A percentile compares a stretch with the other conserved stretches of the same genome.
These are phyloP conservation scores for Claviceps maximensis DNA, from an alignment of 2,329 filamentous ascomycete species.

Conservation along the genomic window DNA sequence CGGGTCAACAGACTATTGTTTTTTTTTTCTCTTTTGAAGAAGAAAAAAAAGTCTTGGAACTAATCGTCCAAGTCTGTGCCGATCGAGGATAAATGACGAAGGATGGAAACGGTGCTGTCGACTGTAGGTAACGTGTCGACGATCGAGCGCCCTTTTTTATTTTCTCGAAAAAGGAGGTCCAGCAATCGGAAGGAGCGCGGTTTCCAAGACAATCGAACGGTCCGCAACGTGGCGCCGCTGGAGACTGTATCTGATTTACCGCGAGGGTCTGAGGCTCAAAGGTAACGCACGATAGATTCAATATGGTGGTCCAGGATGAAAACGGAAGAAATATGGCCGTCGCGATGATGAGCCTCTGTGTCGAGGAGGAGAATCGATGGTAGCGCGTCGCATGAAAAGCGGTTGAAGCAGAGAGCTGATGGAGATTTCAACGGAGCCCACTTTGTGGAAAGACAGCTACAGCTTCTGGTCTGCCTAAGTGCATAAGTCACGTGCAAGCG, in stretches of 20 bases:
- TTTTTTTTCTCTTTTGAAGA: background rate
- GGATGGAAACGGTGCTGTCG: background rate
- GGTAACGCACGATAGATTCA: background rate
- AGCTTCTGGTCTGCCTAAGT: background rate
- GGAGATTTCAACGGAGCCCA: background rate
- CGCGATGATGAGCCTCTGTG: slow-evolving; percentile 1
- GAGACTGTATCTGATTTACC: background rate
- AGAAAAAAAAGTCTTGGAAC: background rate
- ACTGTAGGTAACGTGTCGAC: background rate
- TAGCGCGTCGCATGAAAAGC: slow-evolving; percentile 2
- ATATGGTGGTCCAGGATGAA: background rate
- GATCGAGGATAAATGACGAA: background rate
- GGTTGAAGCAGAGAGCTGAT: background rate
- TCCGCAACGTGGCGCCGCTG: background rate
- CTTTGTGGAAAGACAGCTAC: background rate
- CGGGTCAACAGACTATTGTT: background rate
- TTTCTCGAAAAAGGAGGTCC: background rate
- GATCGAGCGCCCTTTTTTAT: background rate
- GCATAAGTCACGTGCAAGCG: background rate
- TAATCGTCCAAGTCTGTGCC: background rate
- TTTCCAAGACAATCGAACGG: background rate
- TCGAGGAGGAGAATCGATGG: background rate
- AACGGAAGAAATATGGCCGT: background rate
- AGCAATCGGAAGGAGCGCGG: background rate
- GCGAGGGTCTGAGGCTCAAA: background rate